Evolutionary conservation across 768 basidiomycete species (phyloP), one percentile per base, ranked within the genome.

Genomic region (Suillus hirtellus): DNA sequence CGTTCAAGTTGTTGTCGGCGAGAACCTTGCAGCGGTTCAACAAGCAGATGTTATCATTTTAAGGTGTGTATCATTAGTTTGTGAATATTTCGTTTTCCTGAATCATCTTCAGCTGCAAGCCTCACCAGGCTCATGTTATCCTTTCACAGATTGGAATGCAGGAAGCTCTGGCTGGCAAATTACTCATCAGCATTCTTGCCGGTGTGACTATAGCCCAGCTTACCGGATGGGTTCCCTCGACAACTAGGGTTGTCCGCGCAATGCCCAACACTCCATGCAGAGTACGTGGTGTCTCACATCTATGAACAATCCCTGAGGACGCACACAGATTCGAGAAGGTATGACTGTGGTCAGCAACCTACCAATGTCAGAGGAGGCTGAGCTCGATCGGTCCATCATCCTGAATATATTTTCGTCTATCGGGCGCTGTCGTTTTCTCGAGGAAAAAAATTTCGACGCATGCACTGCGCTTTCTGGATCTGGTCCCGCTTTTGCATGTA

Each of bases 181-280:
- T 99, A 1, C 81, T 99, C 64, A 92, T 99, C 75, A 98, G 96
- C 71, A 97, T 99, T 73, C 88, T 98, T 38, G 96, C 97, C n/a
- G 97, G 97, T 67, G 90, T 97, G 5, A 98, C 92, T 35, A 90
- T 99, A 66, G 66, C 80, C 40, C 96, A 98, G 75, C 79, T 99
- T 43, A 77, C 81, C 52, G 81, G 76, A 6, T 91, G 90, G 90
- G 92, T 95, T 38, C 79, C 80, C 31, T 82, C 89, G 2, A 82
- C 81, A n/a, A 94, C 93, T 49, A 88, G 86, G 68, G 90, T 98
- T 64, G 88, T 99, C 64, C 89, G 97, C 62, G 93, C 95, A 12
- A 99, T 99, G 97, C 96, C 97, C 67, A 99, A 99, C 72, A 99
- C 96, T 2, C 95, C 97, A 21, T 94, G 92, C 80, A 93, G 93